Evolutionary conservation across 2,329 filamentous ascomycete species (phyloP), one percentile per base, ranked within the genome.

Genomic region (Colletotrichum agaves): DNA sequence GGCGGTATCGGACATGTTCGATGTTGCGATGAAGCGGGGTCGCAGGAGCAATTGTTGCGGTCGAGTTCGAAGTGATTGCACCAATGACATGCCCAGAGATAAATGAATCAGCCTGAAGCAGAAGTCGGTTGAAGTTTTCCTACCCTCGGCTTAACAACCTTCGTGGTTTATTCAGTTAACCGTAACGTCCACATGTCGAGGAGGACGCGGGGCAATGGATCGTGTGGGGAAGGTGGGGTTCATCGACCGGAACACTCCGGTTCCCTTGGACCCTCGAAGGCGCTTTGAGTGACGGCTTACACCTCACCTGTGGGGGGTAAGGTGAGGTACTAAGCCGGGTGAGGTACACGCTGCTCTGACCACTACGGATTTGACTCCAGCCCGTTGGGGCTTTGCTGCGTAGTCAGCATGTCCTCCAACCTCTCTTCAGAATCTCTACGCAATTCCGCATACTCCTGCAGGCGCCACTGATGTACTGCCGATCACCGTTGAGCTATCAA

Each of bases 1-100:
- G 12, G 53, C 47, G 17, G 62, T 44, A 33, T 58, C 60, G 59
- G 69, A 57, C 69, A 70, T 70, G 31, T 33, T 47, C 35, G 57
- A 57, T n/a, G 49, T 68, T 23, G 47, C 49, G 6, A 49, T 44
- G 59, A 49, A 39, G 53, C 55, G 67, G 59, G 44, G 67, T 61
- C 44, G 33, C 21, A 44, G 19, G 12, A 15, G 13, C 7, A 46
- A 41, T 27, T 23, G 56, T 33, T 21, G 35, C 31, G 62, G 57
- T 35, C 35, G 49, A 41, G n/a, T 44, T n/a, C n/a, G 49, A n/a
- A 15, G n/a, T 8, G 19, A 57, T 44, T 43, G 50, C 39, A 17
- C n/a, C 19, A 52, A 46, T 3, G n/a, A 27, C 66, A 67, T 69
- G 19, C 61, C 62, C 43, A 27, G 27, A 27, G 6, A 27, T 27